Conservation (phyloP, 2,329 filamentous ascomycete genomes). For the Trichoderma oligosporum region DNA sequence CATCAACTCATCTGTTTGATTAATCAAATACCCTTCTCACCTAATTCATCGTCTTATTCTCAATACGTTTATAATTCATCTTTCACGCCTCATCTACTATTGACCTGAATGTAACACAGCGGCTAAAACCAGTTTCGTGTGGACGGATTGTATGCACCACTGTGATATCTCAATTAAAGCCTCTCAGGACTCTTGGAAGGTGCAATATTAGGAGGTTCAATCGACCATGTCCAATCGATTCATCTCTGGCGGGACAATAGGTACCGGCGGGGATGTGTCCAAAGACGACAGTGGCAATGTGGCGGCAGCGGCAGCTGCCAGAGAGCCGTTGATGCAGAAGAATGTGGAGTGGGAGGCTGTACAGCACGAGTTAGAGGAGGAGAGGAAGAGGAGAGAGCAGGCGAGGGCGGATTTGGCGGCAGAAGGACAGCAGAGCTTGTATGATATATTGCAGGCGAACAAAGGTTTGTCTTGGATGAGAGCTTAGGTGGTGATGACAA, state of each 20-base stretch:
- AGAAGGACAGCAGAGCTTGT: constrained; percentile 59
- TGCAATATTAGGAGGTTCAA: too few species aligned
- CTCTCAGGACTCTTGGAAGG: too few species aligned
- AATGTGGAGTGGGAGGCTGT: constrained; percentile 59
- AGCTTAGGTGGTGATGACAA: too few species aligned
- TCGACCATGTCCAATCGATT: constrained; percentile 54
- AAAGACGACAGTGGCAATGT: constrained; percentile 23
- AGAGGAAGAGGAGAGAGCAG: constrained; percentile 52
- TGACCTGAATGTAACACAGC: too few species aligned
- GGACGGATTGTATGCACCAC: too few species aligned
- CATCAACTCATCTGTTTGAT: too few species aligned
- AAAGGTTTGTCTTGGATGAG: constrained; percentile 64
- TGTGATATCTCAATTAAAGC: too few species aligned
- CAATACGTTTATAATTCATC: background rate
- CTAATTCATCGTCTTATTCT: background rate
- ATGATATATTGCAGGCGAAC: constrained; percentile 74
- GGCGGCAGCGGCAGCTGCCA: constrained; percentile 20
- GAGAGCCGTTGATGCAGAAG: constrained; percentile 21
- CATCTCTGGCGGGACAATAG: constrained; percentile 50
- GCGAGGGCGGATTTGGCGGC: constrained; percentile 42
- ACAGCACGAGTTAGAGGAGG: constrained; percentile 60
- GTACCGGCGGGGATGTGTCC: constrained; percentile 25
- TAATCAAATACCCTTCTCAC: too few species aligned
- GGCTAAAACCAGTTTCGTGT: too few species aligned
- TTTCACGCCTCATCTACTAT: too few species aligned